Conservation (phyloP, 129 eudicot species). For the Glebionis coronaria region DNA sequence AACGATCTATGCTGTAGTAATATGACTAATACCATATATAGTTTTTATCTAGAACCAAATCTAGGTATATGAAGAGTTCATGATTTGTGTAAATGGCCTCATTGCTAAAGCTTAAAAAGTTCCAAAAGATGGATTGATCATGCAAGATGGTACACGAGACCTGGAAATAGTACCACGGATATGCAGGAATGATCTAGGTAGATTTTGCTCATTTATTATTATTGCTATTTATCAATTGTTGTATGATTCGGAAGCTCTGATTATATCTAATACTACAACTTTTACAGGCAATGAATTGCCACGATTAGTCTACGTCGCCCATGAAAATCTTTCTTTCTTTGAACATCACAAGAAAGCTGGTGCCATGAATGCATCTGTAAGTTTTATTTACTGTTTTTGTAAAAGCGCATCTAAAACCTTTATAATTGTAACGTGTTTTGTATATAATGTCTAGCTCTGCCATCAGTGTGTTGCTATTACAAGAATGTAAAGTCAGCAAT, state of each 20-base stretch:
- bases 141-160: constrained; percentile 99
- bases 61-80: constrained; percentile 86
- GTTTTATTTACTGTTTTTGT: constrained; percentile 5
- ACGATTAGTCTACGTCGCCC: constrained; percentile 86
- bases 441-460: too few relatives aligned
- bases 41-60: too few relatives aligned
- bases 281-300: constrained; percentile 88
- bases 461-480: too few relatives aligned
- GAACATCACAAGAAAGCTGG: constrained; percentile 98
- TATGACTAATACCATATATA: too few relatives aligned
- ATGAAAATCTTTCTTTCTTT: constrained; percentile 91
- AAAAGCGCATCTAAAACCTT: too few relatives aligned
- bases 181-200: constrained; percentile 99
- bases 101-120: constrained; percentile 91
- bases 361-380: constrained; percentile 94
- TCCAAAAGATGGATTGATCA: constrained; percentile 97
- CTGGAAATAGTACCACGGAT: constrained; percentile 94
- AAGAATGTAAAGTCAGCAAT: too few relatives aligned
- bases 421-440: too few relatives aligned
- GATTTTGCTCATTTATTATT: not conserved
- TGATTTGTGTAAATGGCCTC: constrained; percentile 83
- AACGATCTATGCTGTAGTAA: too few relatives aligned
- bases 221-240: not conserved
- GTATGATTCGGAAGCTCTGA: too few relatives aligned
- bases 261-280: not conserved